phyloP scores from a whole-genome alignment of 2,329 filamentous ascomycete species.

The Fusarium sp. region DNA sequence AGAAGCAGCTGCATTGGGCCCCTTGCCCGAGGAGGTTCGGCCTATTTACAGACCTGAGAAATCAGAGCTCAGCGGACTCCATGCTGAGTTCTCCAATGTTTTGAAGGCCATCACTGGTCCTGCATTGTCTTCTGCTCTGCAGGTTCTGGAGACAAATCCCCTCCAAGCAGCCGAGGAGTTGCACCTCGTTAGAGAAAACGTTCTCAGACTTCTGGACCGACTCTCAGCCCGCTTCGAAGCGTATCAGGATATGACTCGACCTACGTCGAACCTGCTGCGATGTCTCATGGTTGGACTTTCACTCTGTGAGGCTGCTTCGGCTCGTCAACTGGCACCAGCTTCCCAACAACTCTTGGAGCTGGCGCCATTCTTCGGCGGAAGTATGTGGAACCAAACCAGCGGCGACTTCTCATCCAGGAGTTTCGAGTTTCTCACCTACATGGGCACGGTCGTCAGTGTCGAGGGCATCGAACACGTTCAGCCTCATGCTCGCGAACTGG shows the following conservation, averaged over 20 bases:
- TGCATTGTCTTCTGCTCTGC: constrained; percentile 54
- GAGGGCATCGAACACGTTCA: constrained; percentile 60
- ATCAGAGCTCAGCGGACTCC: constrained; percentile 77
- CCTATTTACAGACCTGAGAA: constrained; percentile 77
- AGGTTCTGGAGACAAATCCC: constrained; percentile 39
- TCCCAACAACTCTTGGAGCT: constrained; percentile 56
- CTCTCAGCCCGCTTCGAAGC: constrained; percentile 77
- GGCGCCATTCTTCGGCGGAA: constrained; percentile 69
- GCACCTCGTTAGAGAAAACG: constrained; percentile 64
- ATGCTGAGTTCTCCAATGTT: constrained; percentile 85
- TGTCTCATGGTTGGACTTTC: constrained; percentile 82
- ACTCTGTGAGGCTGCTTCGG: constrained; percentile 62
- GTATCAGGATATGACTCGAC: constrained; percentile 87
- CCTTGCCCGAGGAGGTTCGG: constrained; percentile 71
- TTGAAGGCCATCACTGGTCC: constrained; percentile 71
- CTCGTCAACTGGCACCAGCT: constrained; percentile 54
- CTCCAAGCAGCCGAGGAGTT: constrained; percentile 52
- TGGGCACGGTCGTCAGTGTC: constrained; percentile 54
- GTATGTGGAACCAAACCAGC: constrained; percentile 45
- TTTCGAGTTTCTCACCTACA: constrained; percentile 59
- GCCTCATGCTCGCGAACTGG: constrained; percentile 58
- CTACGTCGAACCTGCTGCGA: constrained; percentile 82
- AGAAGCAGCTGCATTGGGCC: constrained; percentile 73
- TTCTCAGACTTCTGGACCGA: constrained; percentile 77
- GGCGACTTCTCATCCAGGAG: constrained; percentile 39